Evolutionary conservation across 495 filamentous ascomycete species (phyloP), one percentile per base, ranked within the genome.

Genomic region (Hypoxylon trugodes): DNA sequence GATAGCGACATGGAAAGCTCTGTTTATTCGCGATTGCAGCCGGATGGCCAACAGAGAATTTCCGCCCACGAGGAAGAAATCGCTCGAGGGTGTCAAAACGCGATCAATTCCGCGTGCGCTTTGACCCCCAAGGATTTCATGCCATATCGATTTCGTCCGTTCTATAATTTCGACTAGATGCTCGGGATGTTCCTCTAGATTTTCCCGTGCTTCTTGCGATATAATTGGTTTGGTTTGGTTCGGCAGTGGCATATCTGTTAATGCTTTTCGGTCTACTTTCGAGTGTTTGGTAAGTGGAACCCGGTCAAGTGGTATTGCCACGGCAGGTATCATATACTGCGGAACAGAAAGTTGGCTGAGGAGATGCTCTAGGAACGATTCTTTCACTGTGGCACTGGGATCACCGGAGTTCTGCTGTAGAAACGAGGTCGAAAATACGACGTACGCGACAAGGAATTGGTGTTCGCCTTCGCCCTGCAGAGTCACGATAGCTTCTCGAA

Each of bases 301-400:
- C 0, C 35, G n/a, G 2, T 74, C 67, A 1, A 84, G 33, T 0
- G 69, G 64, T 18, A 85, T 67, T 1, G 74, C 48, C 2, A 66
- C 41, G 1, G 72, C 65, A 0, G 84, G 84, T 6, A 65, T 50
- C 79, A 85, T 83, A 59, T 83, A 82, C 12, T 55, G 60, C 0
- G 83, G 83, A 6, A 86, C 35, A 0, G 68, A 73, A 4, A 82
- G 61, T 7, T 40, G 15, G 7, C 19, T 9, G 1, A 24, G 30
- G 2, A 74, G 46, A 1, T 49, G 8, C 12, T 41, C n/a, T 0
- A 69, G 51, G 12, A 57, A 25, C 1, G 21, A 8, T 3, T 41
- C 52, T 0, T 24, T 22, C n/a, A n/a, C n/a, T n/a, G n/a, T n/a
- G n/a, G n/a, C n/a, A n/a, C n/a, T n/a, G n/a, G n/a, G n/a, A 4